Base-by-base conservation (phyloP, 306 rosid species). In the Begonia fuchsioides region DNA sequence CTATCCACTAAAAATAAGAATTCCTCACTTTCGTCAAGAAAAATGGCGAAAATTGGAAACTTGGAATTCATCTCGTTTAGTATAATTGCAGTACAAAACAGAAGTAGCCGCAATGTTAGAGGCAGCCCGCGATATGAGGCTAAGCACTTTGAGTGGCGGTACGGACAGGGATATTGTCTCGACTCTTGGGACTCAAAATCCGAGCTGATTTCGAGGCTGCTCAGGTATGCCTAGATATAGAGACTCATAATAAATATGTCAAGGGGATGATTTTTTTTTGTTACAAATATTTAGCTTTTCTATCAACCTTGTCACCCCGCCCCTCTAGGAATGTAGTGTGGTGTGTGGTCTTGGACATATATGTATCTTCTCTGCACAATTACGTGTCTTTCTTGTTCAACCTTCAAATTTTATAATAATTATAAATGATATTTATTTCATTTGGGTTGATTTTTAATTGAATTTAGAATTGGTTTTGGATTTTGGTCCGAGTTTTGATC, bases 61-160 rank as follows among this genome's bases (percentile, higher is more conserved):
- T 26, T 3, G 35, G 7, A 26, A 26, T 26, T 26, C 35, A 26
- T 26, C 35, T 39, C 49, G 17, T 50, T 11, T 38, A 45, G 61
- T 32, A 61, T 43, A 14, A 48, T 50, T 65, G 55, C 58, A 90
- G 97, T 90, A 81, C 86, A 90, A 90, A 75, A 82, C 74, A 71
- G 97, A 82, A 65, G 84, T 85, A 55, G 94, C 79, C 15, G 47
- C 69, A 54, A 90, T 79, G 83, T 54, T 84, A 68, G 87, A 75
- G 47, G 76, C 77, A 47, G 95, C 97, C 39, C 80, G 72, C 44
- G 73, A 78, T 59, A 49, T 77, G 17, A 69, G 74, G 68, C 48
- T 75, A 3, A 56, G 44, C 52, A 16, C 68, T 66, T 52, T 69
- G 45, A 51, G 38, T 8, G 58, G 45, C 41, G 76, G 53, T 63